These are phyloP conservation scores for Podaxis mareebaensis DNA, from an alignment of 768 basidiomycete genomes.

Conservation along the genomic window DNA sequence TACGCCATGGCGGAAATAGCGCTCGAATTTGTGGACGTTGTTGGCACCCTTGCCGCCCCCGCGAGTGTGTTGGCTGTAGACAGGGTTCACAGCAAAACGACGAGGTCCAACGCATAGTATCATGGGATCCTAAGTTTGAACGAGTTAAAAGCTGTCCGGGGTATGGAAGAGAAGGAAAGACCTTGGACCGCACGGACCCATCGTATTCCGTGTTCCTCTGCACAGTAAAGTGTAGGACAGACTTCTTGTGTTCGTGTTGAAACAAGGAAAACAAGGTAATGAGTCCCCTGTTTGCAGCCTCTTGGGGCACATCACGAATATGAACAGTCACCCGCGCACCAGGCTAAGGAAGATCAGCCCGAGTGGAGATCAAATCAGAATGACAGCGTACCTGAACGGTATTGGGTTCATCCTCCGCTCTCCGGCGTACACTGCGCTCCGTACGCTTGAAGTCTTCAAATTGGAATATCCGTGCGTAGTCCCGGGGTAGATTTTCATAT, in stretches of 20 bases:
- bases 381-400: conserved; percentile 61
- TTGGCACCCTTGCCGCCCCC: conserved; percentile 91
- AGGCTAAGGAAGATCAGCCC: conserved; percentile 45
- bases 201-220: conserved; percentile 95
- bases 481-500: conserved; percentile 90
- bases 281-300: conserved; percentile 48
- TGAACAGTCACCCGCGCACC: conserved; percentile 80
- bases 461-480: conserved; percentile 95
- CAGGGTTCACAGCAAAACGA: conserved; percentile 78
- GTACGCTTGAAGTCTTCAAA: conserved; percentile 94
- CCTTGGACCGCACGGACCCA: conserved; percentile 89
- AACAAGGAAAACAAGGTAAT: conserved; percentile 79
- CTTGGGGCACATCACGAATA: conserved; percentile 73
- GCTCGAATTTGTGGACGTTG: conserved; percentile 97
- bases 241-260: conserved; percentile 95
- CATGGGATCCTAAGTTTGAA: conserved; percentile 70
- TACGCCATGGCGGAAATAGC: conserved; percentile 80
- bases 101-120: conserved; percentile 89
- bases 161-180: conserved; percentile 26
- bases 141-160: conserved; percentile 8
- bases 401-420: conserved; percentile 60
- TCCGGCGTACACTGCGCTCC: conserved; percentile 65
- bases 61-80: conserved; percentile 90
- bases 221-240: conserved; percentile 88
- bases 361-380: neutral